Percentiles rank a stretch among this genome's conserved stretches.
Conservation (phyloP, 176 grass and related monocot genomes). For the Bothriochloa decipiens region DNA sequence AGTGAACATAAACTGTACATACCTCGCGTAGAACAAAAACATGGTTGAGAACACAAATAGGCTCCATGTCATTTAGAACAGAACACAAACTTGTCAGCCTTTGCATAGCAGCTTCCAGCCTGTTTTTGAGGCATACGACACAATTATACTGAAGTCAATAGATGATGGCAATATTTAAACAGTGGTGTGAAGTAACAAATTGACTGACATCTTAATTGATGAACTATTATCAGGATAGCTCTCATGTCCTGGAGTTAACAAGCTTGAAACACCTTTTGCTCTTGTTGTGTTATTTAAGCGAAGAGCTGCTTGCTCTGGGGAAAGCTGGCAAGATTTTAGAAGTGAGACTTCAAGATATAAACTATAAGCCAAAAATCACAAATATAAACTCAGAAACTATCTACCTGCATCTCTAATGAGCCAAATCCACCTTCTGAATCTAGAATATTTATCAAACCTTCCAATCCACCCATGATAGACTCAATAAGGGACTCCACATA, state of each 20-base stretch:
- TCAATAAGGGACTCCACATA: constrained; percentile 97
- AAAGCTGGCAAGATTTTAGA: constrained; percentile 64
- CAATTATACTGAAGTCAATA: constrained; percentile 40
- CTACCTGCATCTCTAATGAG: constrained; percentile 97
- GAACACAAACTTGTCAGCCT: constrained; percentile 97
- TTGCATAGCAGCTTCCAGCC: constrained; percentile 97
- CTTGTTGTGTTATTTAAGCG: constrained; percentile 69
- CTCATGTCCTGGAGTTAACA: constrained; percentile 86
- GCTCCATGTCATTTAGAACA: constrained; percentile 99
- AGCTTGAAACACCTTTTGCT: constrained; percentile 68
- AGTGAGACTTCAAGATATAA: constrained; percentile 19
- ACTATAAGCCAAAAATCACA: background rate
- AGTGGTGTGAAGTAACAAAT: constrained; percentile 28
- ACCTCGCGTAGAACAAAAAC: constrained; percentile 99
- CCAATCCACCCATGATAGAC: constrained; percentile 99
- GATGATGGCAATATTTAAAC: constrained; percentile 26
- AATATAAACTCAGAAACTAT: constrained; percentile 44
- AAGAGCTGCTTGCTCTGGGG: constrained; percentile 94
- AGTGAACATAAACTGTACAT: constrained; percentile 36
- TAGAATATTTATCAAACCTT: constrained; percentile 99
- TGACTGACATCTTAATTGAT: constrained; percentile 94
- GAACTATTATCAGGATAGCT: constrained; percentile 92
- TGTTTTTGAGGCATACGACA: constrained; percentile 53
- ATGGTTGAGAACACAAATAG: constrained; percentile 98
- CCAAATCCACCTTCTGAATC: constrained; percentile 98